phyloP scores from a whole-genome alignment of 2,329 filamentous ascomycete species.

The Helicocarpus griseus region DNA sequence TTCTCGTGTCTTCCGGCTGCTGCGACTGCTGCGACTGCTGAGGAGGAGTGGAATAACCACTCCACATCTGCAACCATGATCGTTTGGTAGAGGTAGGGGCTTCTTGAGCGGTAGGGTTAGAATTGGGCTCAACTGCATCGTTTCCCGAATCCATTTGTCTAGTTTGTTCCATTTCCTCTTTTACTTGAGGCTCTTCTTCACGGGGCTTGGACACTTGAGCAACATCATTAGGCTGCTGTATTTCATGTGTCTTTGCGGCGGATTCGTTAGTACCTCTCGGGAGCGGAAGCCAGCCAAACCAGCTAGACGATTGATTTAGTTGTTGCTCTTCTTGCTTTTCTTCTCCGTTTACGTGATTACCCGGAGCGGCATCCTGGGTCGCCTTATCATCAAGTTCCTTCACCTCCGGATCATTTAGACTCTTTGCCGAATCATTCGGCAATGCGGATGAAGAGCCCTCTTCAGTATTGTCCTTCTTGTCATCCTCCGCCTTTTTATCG shows the following conservation, averaged over 20 bases:
- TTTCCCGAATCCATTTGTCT: too few species aligned
- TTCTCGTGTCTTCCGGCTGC: conserved; percentile 15
- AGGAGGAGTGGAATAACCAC: conserved; percentile 19
- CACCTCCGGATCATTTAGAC: not conserved
- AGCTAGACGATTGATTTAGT: conserved; percentile 5
- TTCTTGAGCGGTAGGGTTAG: not conserved
- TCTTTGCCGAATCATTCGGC: not conserved
- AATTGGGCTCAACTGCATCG: not conserved
- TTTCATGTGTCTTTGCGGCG: conserved; percentile 8
- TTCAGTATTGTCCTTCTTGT: conserved; percentile 7
- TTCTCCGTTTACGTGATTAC: conserved; percentile 10
- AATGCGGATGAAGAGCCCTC: not conserved
- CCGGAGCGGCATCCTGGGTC: not conserved
- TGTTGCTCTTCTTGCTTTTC: conserved; percentile 15
- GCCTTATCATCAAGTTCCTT: not conserved
- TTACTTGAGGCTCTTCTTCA: not conserved
- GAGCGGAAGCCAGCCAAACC: conserved; percentile 14
- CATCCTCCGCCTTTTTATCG: conserved; percentile 9
- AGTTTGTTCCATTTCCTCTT: conserved; percentile 4
- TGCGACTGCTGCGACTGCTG: too few species aligned
- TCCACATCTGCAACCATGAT: conserved; percentile 39
- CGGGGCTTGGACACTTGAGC: not conserved
- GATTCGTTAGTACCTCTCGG: conserved; percentile 9
- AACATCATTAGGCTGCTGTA: conserved; percentile 3
- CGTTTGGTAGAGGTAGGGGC: conserved; percentile 23